Evolutionary conservation across 176 grass and related monocot genomes (phyloP), one percentile per base, ranked within the genome.

Genomic region (Aegilops bicornis): DNA sequence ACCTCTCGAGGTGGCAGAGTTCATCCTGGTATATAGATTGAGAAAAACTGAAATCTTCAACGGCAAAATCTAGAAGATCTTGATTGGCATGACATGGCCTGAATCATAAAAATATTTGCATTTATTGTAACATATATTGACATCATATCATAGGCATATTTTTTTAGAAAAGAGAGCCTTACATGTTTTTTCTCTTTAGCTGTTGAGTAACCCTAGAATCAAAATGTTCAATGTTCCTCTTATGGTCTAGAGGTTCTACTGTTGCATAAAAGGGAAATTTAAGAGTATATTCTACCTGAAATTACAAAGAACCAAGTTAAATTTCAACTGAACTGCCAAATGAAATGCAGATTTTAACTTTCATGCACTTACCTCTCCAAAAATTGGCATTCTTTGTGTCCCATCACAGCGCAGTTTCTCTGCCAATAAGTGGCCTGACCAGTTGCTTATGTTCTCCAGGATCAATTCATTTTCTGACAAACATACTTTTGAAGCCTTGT

Each of bases 171-270:
- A 39, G 67, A 66, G 5, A 89, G 79, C 36, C 65, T 77, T 92
- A 94, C 92, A 63, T 23, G 56, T 86, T 78, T 60, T 70, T 45
- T 35, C 85, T 61, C 86, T 94, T 92, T 73, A 87, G 82, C 80
- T 88, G 86, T 5, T 43, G 32, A 68, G 80, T 52, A 22, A 60
- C 64, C 20, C 22, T 69, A 84, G 35, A 17, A 65, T 88, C 71
- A 76, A 94, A 89, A 73, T 64, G 32, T 86, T 97, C 92, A 24
- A 97, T 97, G 72, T 70, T 89, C 70, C 84, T 83, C 82, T 83
- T 97, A 61, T 94, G 92, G 63, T 91, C 88, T 47, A 97, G 73
- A 19, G 86, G 81, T 31, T 97, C 95, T 68, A 97, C 65, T 64
- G 88, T 89, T 47, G 84, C 39, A 43, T 88, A 97, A 66, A 90